Evolutionary conservation across 2,329 filamentous ascomycete species (phyloP).

Genomic region (Nemania diffusa): DNA sequence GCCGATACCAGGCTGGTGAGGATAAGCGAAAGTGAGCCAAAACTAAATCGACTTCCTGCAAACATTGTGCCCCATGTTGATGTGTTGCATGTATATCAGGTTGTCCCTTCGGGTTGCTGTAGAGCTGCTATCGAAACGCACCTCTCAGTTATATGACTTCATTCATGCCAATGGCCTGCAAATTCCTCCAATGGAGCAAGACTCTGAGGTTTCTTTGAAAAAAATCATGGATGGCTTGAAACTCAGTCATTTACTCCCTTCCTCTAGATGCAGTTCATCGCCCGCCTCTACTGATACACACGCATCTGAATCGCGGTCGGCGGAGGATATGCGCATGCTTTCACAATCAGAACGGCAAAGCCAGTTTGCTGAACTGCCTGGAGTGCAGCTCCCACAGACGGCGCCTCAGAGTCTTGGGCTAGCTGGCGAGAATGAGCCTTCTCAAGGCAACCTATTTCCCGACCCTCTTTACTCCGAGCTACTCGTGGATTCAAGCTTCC

Average conservation of each 20-base stretch:
- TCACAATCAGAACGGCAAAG: background rate
- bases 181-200: background rate
- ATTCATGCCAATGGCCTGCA: background rate
- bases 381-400: background rate
- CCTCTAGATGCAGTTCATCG: background rate
- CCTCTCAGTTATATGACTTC: conserved; percentile 7
- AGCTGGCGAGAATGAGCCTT: background rate
- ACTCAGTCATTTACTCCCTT: conserved; percentile 1
- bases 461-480: background rate
- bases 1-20: conserved; percentile 1
- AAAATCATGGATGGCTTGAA: conserved; percentile 7
- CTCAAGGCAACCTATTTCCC: background rate
- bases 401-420: background rate
- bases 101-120: conserved; percentile 6
- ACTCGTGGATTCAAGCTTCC: background rate
- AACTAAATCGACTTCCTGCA: background rate
- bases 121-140: conserved; percentile 1
- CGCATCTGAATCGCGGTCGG: background rate
- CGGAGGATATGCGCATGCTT: background rate
- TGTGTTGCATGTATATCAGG: background rate
- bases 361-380: background rate
- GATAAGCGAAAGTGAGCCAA: conserved; percentile 7
- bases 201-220: conserved; percentile 2
- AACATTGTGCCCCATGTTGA: background rate
- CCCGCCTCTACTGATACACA: background rate